Base-by-base conservation (phyloP, 371 early-diverging fungal genomes). In the Ordospora colligata region DNA sequence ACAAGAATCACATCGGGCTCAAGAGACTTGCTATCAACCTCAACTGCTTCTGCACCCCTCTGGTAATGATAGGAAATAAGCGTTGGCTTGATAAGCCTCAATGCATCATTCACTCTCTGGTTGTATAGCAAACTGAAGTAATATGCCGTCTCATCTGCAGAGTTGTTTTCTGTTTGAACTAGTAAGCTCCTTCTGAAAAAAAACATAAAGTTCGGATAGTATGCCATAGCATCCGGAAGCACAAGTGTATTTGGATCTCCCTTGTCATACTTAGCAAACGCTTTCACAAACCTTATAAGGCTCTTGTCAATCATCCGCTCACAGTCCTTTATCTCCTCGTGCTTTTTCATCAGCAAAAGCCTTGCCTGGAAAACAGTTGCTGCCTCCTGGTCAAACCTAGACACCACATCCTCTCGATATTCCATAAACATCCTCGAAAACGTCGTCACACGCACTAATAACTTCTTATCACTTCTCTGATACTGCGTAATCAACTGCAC, bases 121-220 rank as follows among this genome's bases (percentile, higher is more conserved):
- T 67, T 74, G 52, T 63, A 54, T 7, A 83, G 71, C 14, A 86
- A 78, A 51, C 78, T 87, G 85, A 89, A 82, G 83, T 95, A 95
- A 83, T 93, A 99, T 0, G 97, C 93, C 1, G 95, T 94, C 79
- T 98, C 99, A 83, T 99, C 99, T 9, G 95, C 95, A 58, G 92
- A 91, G 85, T 94, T 94, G 80, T 96, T 96, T 84, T 97, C 97
- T 17, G 94, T 95, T 83, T 97, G 97, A 80, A 99, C 87, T 85
- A 98, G 94, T 83, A 96, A 95, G 75, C 90, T 90, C 52, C 99
- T 87, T 73, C 99, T 88, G 74, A 98, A 86, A 80, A 98, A 96
- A 89, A 95, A 99, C 95, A 99, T 96, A 83, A 97, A 98, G 85
- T 97, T 96, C 25, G 97, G 96, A 84, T 95, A 97, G 79, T 94